Evolutionary conservation across 2,329 filamentous ascomycete species (phyloP), one percentile per base, ranked within the genome.

Genomic region (Volutella citrinella): DNA sequence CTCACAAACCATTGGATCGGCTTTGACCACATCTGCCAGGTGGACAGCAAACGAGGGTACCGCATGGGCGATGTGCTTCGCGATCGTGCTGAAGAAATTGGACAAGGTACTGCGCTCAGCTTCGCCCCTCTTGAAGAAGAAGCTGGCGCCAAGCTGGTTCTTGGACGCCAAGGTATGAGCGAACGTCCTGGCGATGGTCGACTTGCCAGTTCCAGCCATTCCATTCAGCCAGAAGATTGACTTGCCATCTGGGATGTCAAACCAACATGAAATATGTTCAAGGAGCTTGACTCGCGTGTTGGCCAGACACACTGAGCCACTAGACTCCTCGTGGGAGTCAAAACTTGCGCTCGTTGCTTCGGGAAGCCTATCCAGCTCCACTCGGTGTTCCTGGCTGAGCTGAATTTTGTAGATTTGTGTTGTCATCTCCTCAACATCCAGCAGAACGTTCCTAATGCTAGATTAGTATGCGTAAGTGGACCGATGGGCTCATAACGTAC

Each of bases 171-270:
- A n/a, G n/a, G n/a, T n/a, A n/a, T n/a, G n/a, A n/a, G 39, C 77
- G 74, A 49, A 55, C 50, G 49, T 65, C 51, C 60, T 53, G 7
- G 45, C 55, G 5, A 67, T 59, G 7, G 61, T 67, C 3, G 63
- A 66, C 31, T 66, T 66, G 3, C 63, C 61, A 1, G 59, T 65
- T 2, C 63, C 62, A 2, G 60, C 63, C 52, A 64, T 63, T 3
- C 62, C 62, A 6, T 59, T 59, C 1, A 67, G 49, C 63, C 57
- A 66, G 29, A 64, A 62, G 4, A 66, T 49, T 5, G 41, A 24
- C 14, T 60, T 36, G n/a, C 28, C 33, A 7, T 42, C 12, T 4
- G 34, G 29, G 13, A 48, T 27, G 3, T 44, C 34, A 6, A 26
- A 5, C 42, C 42, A 45, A 3, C 14, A 1, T 5, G 17, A 15